Evolutionary conservation across 2,329 filamentous ascomycete genomes (phyloP), one percentile per base, ranked within the genome.

Genomic region (Piedraia hortae): DNA sequence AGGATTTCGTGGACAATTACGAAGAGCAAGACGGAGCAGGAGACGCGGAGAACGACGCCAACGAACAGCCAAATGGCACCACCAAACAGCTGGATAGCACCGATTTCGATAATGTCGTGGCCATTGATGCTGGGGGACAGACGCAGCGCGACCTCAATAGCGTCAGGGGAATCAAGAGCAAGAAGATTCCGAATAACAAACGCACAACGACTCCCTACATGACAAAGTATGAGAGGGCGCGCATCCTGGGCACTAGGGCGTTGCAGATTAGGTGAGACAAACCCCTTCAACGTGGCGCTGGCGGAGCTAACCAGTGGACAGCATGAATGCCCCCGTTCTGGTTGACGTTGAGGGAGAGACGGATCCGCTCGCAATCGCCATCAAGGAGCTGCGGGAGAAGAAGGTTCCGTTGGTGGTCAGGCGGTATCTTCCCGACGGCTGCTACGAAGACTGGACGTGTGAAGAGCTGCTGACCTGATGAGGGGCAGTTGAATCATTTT

Each of bases 391-490:
- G 44, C 66, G 75, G 32, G 80, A 93, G 54, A 93, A 93, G 62
- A 97, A 97, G 61, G 90, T 97, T 24, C 85, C 85, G 12, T 51
- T 97, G 28, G 85, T 97, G 26, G 74, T 97, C 32, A 65, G 85
- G 45, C 65, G 85, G 42, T 97, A 93, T 51, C 61, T 97, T 43
- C 85, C 85, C 11, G 85, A 97, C 51, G 85, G 85, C 54, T 90
- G 73, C 53, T 93, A 93, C 48, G 85, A 97, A 59, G 85, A 97
- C 47, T 97, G 85, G 85, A 89, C 80, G 16, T 91, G 80, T 50
- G 85, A 93, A 51, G 85, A 97, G 50, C 57, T 93, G 32, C 59
- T 90, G 24, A 29, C 21, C 15, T 29, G 27, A 23, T 17, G n/a
- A n/a, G n/a, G n/a, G n/a, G n/a, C n/a, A n/a, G n/a, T n/a, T n/a